Percentiles rank a stretch among this genome's conserved stretches.
These are phyloP conservation scores for Phyllosticta citrichinensis DNA, from an alignment of 2,329 filamentous ascomycete species.

Conservation along the genomic window DNA sequence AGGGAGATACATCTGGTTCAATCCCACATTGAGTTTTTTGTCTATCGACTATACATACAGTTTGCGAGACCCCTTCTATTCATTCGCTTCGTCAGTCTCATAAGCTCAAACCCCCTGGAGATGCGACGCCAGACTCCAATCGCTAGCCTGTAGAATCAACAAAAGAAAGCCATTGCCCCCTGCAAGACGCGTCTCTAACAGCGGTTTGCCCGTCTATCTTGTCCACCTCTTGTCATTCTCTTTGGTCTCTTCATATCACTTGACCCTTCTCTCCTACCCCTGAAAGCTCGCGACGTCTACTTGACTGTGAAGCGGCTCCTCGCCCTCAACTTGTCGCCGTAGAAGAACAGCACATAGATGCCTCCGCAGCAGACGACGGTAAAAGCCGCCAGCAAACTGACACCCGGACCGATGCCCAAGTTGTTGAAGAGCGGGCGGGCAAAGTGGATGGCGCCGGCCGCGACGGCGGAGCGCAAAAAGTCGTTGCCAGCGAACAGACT, in stretches of 20 bases:
- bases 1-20: too few species aligned
- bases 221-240: background rate
- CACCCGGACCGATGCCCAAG: slow-evolving; percentile 48
- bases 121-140: too few species aligned
- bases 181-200: too few species aligned
- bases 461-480: slow-evolving; percentile 36
- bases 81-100: too few species aligned
- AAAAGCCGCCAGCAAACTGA: slow-evolving; percentile 44
- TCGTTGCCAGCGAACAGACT: slow-evolving; percentile 53
- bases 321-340: slow-evolving; percentile 43
- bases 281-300: background rate
- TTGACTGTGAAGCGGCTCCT: slow-evolving; percentile 48
- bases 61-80: too few species aligned
- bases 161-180: too few species aligned
- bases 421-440: slow-evolving; percentile 49
- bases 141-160: too few species aligned
- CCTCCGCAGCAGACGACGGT: slow-evolving; percentile 38
- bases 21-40: too few species aligned
- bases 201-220: too few species aligned
- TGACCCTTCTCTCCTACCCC: background rate
- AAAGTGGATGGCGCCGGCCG: slow-evolving; percentile 51
- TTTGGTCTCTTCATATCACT: background rate
- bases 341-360: slow-evolving; percentile 51
- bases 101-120: too few species aligned
- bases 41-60: too few species aligned